A percentile compares a stretch with the other conserved stretches of the same genome.
phyloP scores from a whole-genome alignment of 116 monocot species.

The Thalassia testudinum region DNA sequence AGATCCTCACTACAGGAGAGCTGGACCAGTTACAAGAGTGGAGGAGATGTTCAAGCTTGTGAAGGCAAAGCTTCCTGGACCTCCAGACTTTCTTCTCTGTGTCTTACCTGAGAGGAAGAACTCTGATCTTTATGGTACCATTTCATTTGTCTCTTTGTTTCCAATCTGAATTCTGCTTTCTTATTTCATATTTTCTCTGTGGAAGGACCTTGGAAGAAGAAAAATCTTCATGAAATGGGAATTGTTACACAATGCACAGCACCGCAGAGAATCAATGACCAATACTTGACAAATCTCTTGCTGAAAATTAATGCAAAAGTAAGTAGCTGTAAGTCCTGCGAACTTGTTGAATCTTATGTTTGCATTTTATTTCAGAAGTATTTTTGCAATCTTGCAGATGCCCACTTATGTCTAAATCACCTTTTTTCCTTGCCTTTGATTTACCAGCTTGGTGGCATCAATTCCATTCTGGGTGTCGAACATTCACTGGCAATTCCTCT shows the following conservation, averaged over 20 bases:
- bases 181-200: not conserved
- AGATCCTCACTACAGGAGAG: constrained; percentile 34
- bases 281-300: constrained; percentile 76
- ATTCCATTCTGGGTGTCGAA: constrained; percentile 44
- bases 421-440: constrained; percentile 1
- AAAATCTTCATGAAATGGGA: constrained; percentile 58
- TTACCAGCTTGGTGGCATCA: constrained; percentile 59
- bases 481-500: constrained; percentile 24
- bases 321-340: not conserved
- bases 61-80: constrained; percentile 16
- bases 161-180: too few relatives aligned
- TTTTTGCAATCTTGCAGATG: not conserved
- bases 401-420: not conserved
- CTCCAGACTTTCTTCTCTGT: constrained; percentile 61
- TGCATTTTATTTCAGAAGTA: not conserved
- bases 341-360: not conserved
- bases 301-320: constrained; percentile 88
- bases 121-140: constrained; percentile 61
- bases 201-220: constrained; percentile 85
- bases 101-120: constrained; percentile 69
- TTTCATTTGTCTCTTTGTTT: constrained; percentile 3
- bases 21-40: constrained; percentile 49
- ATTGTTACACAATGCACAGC: constrained; percentile 65
- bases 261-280: constrained; percentile 56
- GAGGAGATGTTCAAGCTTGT: constrained; percentile 57